Evolutionary conservation across 1,284 basidiomycete genomes (phyloP).

Genomic region (Volvariella volvacea): DNA sequence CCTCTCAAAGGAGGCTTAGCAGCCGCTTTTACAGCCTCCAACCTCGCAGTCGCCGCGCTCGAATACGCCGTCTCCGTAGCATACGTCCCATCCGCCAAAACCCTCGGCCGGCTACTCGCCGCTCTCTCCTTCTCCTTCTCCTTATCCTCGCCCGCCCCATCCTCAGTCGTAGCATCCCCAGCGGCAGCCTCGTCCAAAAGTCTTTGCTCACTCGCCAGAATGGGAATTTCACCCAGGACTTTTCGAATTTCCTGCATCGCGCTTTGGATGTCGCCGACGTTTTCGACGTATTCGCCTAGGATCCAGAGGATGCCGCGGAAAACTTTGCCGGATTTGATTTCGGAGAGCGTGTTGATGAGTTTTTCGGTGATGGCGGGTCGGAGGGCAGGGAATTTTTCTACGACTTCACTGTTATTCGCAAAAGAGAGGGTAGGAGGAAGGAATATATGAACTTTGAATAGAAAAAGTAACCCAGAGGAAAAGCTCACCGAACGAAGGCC

Average conservation of each 20-base stretch:
- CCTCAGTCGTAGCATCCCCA: constrained; percentile 32
- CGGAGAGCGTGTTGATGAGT: constrained; percentile 76
- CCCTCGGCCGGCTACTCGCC: constrained; percentile 44
- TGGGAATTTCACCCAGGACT: constrained; percentile 94
- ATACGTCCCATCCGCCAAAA: constrained; percentile 96
- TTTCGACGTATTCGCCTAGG: constrained; percentile 89
- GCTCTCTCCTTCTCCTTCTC: constrained; percentile 36
- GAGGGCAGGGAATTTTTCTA: constrained; percentile 94
- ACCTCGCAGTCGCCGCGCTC: constrained; percentile 55
- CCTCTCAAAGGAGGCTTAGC: constrained; percentile 87
- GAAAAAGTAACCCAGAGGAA: background rate
- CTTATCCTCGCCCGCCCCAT: constrained; percentile 27
- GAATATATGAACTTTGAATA: constrained; percentile 1
- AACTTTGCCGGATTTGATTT: constrained; percentile 97
- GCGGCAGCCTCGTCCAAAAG: constrained; percentile 71
- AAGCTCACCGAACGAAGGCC: constrained; percentile 77
- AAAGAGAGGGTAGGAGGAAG: constrained; percentile 1
- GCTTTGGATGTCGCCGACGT: constrained; percentile 57
- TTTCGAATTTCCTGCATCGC: constrained; percentile 81
- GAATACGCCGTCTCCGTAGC: constrained; percentile 94
- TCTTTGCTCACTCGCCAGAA: constrained; percentile 85
- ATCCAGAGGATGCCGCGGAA: constrained; percentile 98
- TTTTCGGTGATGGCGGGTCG: constrained; percentile 84
- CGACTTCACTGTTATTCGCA: constrained; percentile 74
- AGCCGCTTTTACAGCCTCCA: constrained; percentile 81